Base-by-base conservation (phyloP, 2,329 filamentous ascomycete species). In the Phialophora expanda region DNA sequence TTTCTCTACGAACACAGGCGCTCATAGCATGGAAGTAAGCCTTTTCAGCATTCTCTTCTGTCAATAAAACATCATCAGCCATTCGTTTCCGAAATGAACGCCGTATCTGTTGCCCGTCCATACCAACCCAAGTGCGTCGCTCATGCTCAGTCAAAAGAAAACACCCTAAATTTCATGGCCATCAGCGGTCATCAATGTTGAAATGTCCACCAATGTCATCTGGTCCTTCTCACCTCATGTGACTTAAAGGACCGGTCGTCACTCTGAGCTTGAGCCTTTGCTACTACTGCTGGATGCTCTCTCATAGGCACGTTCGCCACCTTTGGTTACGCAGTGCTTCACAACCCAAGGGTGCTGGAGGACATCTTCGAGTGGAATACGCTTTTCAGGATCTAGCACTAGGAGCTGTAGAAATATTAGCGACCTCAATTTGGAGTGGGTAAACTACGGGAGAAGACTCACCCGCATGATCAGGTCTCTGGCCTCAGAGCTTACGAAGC, bases 281-380 rank as follows among this genome's bases (percentile, higher is more conserved):
- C 57, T 66, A 64, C 56, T 62, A 24, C 30, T 64, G 11, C 44
- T 58, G 11, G 62, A 65, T 11, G 54, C 60, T 64, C 66, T 65
- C 44, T 66, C 66, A 22, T 64, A 59, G 5, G 62, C 66, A 38
- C 70, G 68, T 38, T 71, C 71, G 24, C 71, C 71, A 38, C 70
- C 71, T 50, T 71, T 71, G 12, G 66, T 68, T 11, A 62, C 41
- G 51, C 94, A 98, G 78, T 98, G 92, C 83, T 97, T 98, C 72
- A 97, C 78, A 74, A 99, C 97, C 95, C 95, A 99, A 20, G 95
- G 94, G 77, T 98, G 95, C 60, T 85, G 85, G 78, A 94, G 89
- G 44, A 98, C 90, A 66, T 96, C 89, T 17, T 97, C 93, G 11
- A 99, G 86, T 3, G 93, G 87, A 73, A 99, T 91, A 70, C 95